Base-by-base conservation (phyloP, 129 eudicot species). In the Lactuca saligna region DNA sequence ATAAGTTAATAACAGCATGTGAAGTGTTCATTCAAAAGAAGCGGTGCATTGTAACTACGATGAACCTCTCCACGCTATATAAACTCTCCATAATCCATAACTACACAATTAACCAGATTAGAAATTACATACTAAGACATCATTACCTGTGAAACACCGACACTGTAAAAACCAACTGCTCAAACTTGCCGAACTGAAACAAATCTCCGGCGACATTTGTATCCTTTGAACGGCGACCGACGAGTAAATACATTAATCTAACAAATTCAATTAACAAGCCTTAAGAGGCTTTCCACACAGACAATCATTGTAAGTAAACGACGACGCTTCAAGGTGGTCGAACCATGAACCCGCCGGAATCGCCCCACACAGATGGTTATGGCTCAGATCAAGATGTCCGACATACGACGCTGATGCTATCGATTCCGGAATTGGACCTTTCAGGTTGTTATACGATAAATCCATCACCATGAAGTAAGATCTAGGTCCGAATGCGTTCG, bases 401-500 rank as follows among this genome's bases (percentile, higher is more conserved):
- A 93, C 61, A 33, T 55, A 93, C 0, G 90, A 37, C 11, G 92
- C 99, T 29, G 75, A 64, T 15, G 84, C 34, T 7, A 89, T 87
- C 17, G 95, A 83, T 74, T 79, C 81, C 41, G 99, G 97, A 48
- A 89, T 75, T 12, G 82, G 64, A 6, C 99, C 97, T 35, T 58
- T 81, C 32, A 93, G 37, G 39, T 74, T 75, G 54, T 93, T 93
- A 65, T 83, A 78, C 25, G 97, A 85, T 15, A 93, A 65, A 80
- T 93, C 99, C 78, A 93, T 16, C 41, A 79, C 88, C 78, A 76
- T 87, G n/a, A 93, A 93, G 42, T 93, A 93, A 11, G 99, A 89
- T 57, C 70, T 81, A 32, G 90, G 84, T 51, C 95, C 92, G 55
- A 93, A 93, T 1, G 64, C 84, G 66, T 93, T 87, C 7, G 99